These are phyloP conservation scores for Thalassiosira exigua DNA, from an alignment of 352 stramenopile genomes.

Conservation along the genomic window DNA sequence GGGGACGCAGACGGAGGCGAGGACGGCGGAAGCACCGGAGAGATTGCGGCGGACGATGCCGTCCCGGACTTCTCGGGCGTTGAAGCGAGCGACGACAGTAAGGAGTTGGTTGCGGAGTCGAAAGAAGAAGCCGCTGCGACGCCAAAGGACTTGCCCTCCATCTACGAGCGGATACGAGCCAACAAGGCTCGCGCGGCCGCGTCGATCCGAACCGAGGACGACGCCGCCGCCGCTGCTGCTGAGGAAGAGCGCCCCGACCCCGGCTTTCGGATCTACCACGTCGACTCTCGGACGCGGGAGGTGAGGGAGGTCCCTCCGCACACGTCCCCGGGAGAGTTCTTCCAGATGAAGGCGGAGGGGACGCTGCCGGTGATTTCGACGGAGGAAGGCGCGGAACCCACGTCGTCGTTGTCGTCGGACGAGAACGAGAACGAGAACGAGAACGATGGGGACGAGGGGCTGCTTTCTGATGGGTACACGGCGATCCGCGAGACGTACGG, in stretches of 20 bases:
- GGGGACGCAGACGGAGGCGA: slow-evolving; percentile 11
- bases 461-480: slow-evolving; percentile 53
- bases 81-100: slow-evolving; percentile 13
- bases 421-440: neutral
- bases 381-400: neutral
- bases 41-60: slow-evolving; percentile 26
- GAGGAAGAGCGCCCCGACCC: slow-evolving; percentile 64
- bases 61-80: slow-evolving; percentile 51
- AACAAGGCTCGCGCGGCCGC: slow-evolving; percentile 73
- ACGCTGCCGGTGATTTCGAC: slow-evolving; percentile 14
- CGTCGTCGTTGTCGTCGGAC: neutral
- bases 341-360: slow-evolving; percentile 44
- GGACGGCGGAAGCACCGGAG: slow-evolving; percentile 1
- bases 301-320: slow-evolving; percentile 72
- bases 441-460: neutral
- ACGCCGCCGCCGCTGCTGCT: slow-evolving; percentile 19
- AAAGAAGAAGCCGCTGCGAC: slow-evolving; percentile 3
- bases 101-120: neutral
- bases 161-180: slow-evolving; percentile 76
- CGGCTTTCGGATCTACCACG: slow-evolving; percentile 78
- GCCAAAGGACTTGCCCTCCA: slow-evolving; percentile 44
- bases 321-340: slow-evolving; percentile 70
- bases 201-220: slow-evolving; percentile 51
- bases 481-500: slow-evolving; percentile 58
- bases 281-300: slow-evolving; percentile 68